Evolutionary conservation across 306 rosid genomes (phyloP).

Genomic region (Fragaria ananassa): DNA sequence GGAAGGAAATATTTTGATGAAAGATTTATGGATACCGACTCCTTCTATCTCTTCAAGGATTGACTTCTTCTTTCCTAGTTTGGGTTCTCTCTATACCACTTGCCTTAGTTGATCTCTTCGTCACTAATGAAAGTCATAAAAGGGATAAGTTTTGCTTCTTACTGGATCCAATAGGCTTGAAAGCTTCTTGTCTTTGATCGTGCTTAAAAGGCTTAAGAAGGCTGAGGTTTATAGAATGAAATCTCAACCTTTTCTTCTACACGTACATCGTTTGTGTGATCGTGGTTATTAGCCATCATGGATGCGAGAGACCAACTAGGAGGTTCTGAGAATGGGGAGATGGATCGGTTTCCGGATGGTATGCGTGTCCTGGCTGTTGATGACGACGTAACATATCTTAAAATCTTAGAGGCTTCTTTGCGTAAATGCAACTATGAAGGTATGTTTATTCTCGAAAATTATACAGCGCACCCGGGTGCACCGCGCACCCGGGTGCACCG

Average conservation of each 20-base stretch:
- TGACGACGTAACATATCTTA: conserved; percentile 61
- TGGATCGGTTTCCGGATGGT: conserved; percentile 61
- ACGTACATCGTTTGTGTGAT: background rate
- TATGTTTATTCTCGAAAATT: conserved; percentile 36
- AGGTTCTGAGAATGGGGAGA: background rate
- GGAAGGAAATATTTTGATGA: too few relatives aligned
- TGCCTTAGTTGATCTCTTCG: background rate
- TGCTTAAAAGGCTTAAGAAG: background rate
- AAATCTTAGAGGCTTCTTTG: conserved; percentile 55
- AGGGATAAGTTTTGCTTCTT: background rate
- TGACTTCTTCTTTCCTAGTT: background rate
- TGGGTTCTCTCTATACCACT: background rate
- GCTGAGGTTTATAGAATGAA: background rate
- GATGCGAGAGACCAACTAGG: background rate
- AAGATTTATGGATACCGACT: too few relatives aligned
- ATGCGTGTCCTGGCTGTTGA: conserved; percentile 90
- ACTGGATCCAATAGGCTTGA: background rate
- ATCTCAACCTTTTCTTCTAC: background rate
- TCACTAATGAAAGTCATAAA: background rate
- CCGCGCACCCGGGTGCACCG: too few relatives aligned
- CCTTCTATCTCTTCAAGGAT: background rate
- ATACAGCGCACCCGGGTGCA: too few relatives aligned
- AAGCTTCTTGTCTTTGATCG: background rate
- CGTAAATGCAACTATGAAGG: conserved; percentile 76
- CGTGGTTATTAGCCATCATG: background rate